Base-by-base conservation (phyloP, 2,329 filamentous ascomycete species). In the Xylariaceae sp. region DNA sequence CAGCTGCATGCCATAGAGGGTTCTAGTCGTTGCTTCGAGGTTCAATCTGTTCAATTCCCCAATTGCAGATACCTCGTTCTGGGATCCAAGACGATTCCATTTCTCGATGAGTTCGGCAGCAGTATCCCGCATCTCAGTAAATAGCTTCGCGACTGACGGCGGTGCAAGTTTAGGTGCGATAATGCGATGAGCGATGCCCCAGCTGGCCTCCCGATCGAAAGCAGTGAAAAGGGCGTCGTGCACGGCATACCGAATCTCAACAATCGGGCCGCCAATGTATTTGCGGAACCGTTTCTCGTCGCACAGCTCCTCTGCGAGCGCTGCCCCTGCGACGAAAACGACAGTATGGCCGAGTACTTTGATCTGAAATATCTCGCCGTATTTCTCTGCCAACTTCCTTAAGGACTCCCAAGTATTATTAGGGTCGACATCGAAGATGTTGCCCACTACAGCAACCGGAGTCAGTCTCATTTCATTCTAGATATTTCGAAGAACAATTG, bases 211-310 rank as follows among this genome's bases (percentile, higher is more conserved):
- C 51, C 78, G 40, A 14, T 81, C 73, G 63, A 71, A 81, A 5
- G 80, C 80, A 2, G 80, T 79, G 70, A 83, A 83, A n/a, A 83
- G 74, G 2, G 78, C 63, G 58, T 80, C 78, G 66, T 83, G 75
- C 9, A 81, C 79, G 5, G 77, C 70, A 23, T 74, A 72, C 20
- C 79, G 75, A 54, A 82, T 82, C 72, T 83, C 78, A 48, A 81
- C 75, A 48, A 83, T 73, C 3, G 81, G 80, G 0, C 79, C 80
- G 26, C 79, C 79, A 1, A 83, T 79, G 58, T 73, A 81, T 63
- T 83, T 83, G 53, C 79, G 77, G 67, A 83, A 83, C 0, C 80
- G 76, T 63, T 73, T 77, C 72, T 82, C 71, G 65, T 83, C 79
- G 63, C 80, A 82, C 1, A 79, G 48, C 54, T 79, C 76, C 56